A percentile compares a stretch with the other conserved stretches of the same genome.
These are phyloP conservation scores for Entomophthora muscae DNA, from an alignment of 371 early-diverging fungal species.

Conservation along the genomic window DNA sequence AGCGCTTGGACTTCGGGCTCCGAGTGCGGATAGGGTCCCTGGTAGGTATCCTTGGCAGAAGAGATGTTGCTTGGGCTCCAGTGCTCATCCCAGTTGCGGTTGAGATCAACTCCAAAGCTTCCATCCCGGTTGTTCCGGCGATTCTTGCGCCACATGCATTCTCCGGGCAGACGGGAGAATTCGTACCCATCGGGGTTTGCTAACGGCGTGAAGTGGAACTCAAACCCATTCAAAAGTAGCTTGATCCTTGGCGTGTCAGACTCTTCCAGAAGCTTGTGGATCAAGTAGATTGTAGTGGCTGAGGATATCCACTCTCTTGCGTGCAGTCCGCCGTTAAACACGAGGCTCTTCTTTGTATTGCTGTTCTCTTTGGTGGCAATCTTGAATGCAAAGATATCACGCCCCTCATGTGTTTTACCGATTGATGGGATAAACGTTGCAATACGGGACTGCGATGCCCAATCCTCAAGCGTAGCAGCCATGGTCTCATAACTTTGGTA, in stretches of 20 bases:
- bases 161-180: background rate
- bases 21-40: slow-evolving; percentile 24
- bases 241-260: background rate
- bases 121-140: background rate
- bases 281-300: background rate
- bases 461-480: slow-evolving; percentile 18
- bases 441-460: slow-evolving; percentile 20
- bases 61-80: slow-evolving; percentile 18
- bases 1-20: too few relatives aligned
- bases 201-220: slow-evolving; percentile 3
- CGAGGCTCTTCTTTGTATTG: background rate
- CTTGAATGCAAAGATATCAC: slow-evolving; percentile 7
- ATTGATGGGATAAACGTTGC: slow-evolving; percentile 9
- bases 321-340: slow-evolving; percentile 2
- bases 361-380: background rate
- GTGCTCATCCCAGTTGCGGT: too few relatives aligned
- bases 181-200: too few relatives aligned
- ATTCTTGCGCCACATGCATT: background rate
- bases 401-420: slow-evolving; percentile 5
- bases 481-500: slow-evolving; percentile 27
- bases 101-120: slow-evolving; percentile 6
- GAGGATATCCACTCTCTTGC: slow-evolving; percentile 5
- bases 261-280: background rate
- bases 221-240: background rate
- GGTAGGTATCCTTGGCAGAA: slow-evolving; percentile 29